These are phyloP conservation scores for Salix viminalis DNA, from an alignment of 345 rosid species.

Conservation along the genomic window DNA sequence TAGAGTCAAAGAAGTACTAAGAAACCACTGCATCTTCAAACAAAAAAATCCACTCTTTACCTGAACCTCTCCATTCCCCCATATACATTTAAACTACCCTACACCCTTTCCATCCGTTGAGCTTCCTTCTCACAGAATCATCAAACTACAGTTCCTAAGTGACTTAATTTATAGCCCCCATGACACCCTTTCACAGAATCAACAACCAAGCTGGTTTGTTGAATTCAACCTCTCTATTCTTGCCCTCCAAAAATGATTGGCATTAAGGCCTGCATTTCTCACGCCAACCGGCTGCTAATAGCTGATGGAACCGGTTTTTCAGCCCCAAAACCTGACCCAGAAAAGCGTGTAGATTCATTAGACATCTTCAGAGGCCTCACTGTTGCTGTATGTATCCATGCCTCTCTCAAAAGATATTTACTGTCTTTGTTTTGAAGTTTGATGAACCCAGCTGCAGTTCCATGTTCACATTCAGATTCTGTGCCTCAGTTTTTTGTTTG, in stretches of 20 bases:
- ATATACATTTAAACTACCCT: not conserved
- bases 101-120: not conserved
- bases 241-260: conserved; percentile 39
- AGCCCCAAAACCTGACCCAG: conserved; percentile 16
- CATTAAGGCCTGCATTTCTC: conserved; percentile 34
- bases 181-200: not conserved
- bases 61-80: not conserved
- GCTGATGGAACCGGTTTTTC: conserved; percentile 27
- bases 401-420: not conserved
- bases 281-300: conserved; percentile 33
- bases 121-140: not conserved
- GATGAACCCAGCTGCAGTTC: not conserved
- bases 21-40: not conserved
- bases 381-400: conserved; percentile 50
- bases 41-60: not conserved
- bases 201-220: not conserved
- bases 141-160: not conserved
- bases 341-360: conserved; percentile 58
- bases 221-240: not conserved
- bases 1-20: not conserved
- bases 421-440: not conserved
- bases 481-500: too few relatives aligned
- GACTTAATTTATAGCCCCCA: not conserved
- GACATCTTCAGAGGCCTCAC: conserved; percentile 92
- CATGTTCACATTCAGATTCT: not conserved